A percentile compares a stretch with the other conserved stretches of the same genome.
Evolutionary conservation across 2,329 filamentous ascomycete genomes (phyloP).

Genomic region (Aspergillus carbonarius): DNA sequence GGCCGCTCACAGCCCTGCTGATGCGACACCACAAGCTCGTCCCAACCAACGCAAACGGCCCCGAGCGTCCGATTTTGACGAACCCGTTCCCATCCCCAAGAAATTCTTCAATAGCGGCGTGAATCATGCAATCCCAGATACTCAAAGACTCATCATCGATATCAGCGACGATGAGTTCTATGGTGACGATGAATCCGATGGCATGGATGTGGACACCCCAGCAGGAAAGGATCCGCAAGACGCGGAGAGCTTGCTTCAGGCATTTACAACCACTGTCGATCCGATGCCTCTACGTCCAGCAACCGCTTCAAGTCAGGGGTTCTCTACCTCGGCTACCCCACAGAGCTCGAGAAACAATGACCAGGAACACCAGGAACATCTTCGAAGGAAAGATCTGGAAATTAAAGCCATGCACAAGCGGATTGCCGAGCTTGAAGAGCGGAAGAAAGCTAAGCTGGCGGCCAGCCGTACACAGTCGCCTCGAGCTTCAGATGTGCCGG

Average conservation of each 20-base stretch:
- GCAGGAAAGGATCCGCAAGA: conserved; percentile 27
- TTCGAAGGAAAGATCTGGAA: conserved; percentile 50
- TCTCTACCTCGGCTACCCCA: conserved; percentile 36
- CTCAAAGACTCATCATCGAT: conserved; percentile 71
- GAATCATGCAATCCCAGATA: conserved; percentile 40
- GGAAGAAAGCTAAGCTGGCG: conserved; percentile 43
- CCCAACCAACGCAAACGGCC: conserved; percentile 54
- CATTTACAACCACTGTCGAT: conserved; percentile 49
- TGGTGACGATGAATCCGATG: conserved; percentile 30
- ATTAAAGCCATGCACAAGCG: conserved; percentile 49
- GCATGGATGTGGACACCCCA: conserved; percentile 32
- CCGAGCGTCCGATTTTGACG: conserved; percentile 69
- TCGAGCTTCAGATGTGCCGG: conserved; percentile 23
- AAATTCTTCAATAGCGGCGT: conserved; percentile 61
- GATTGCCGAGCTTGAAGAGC: conserved; percentile 51
- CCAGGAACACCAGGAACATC: conserved; percentile 44
- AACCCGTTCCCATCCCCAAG: conserved; percentile 53
- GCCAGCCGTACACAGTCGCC: conserved; percentile 40
- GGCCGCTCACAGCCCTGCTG: conserved; percentile 16
- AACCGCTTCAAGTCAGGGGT: conserved; percentile 42
- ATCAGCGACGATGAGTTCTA: conserved; percentile 71
- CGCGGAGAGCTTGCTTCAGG: conserved; percentile 34
- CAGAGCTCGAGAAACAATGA: conserved; percentile 38
- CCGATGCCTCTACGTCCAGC: conserved; percentile 42
- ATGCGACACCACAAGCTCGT: conserved; percentile 24